Base-by-base conservation (phyloP, 768 basidiomycete genomes). In the Russula sp. region DNA sequence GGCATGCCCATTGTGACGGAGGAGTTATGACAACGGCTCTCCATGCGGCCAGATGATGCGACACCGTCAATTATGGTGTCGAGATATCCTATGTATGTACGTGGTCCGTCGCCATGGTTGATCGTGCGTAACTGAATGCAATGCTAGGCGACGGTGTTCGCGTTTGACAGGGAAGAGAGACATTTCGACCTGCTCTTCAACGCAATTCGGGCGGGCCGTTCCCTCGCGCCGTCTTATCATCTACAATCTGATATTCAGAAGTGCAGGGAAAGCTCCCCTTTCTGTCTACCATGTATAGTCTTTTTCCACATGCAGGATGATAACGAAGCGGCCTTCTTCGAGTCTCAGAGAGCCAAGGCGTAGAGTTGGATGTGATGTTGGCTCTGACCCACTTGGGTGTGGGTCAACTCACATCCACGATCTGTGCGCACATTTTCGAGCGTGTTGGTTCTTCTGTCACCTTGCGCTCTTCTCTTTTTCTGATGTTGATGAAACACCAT, bases 1-100 rank as follows among this genome's bases (percentile, higher is more conserved):
- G 88, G 20, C 78, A 99, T 98, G 97, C 97, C 97, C 1, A 98
- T 90, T 73, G 91, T 99, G 36, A 98, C 97, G 5, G 97, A 99
- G 75, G 97, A 98, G 73, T 77, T 99, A 11, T 99, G 97, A 97
- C 97, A 99, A 73, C 84, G 97, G 34, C 78, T 99, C 2, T 95
- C 95, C 0, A 80, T 94, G 18, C 79, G 94, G 62, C 84, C 87
- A 1, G 87, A 86, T 43, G 94, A 98, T 71, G 66, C 79, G 9
- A 90, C 88, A 10, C 83, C 86, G 7, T 93, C 93, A 0, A 93
- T 99, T 72, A 95, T 95, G 91, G 74, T 98, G 20, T 81, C 94
- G 0, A 75, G 81, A 35, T 98, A 85, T 81, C 97, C 97, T 3
- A 78, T 83, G 38, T 74, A 78, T 66, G 96, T 95, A 68, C 68